Evolutionary conservation across 495 filamentous ascomycete genomes (phyloP), one percentile per base, ranked within the genome.

Genomic region (Penicillium silybi): DNA sequence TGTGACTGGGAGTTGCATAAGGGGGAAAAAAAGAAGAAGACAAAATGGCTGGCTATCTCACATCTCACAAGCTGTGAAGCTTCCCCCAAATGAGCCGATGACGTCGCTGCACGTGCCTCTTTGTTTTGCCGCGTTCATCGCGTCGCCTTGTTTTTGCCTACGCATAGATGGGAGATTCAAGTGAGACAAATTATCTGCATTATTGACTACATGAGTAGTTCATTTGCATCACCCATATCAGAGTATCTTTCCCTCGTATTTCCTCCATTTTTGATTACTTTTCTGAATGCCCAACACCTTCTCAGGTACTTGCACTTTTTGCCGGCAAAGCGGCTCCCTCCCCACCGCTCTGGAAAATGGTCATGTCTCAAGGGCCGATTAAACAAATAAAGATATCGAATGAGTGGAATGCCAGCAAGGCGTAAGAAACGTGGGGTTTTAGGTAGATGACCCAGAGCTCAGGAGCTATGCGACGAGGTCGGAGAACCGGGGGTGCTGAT

Each of bases 101-200:
- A 73, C 70, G 70, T 73, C 70, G 65, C 18, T 38, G 66, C 68
- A 71, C 70, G 70, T 73, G 70, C 53, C 50, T 32, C 37, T 37
- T 46, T 52, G 48, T 37, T 18, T 18, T 18, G 16, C 11, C 29
- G 29, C 9, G 29, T 32, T 10, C 3, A 6, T 17, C 37, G 22
- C 2, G 4, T 39, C 18, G 35, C 35, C 7, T 39, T 39, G 4
- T 17, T 17, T 10, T 18, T 39, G 10, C 29, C 16, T 39, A 39
- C 37, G 32, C 32, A 35, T 23, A 23, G 3, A 23, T 2, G 2
- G 11, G 29, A 32, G 11, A 8, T 32, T 13, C 29, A 13, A 32
- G 13, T 29, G 27, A 8, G 27, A 29, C 27, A 11, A 29, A 13
- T 13, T 32, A 32, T 13, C 11, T 32, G 11, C 26, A 9, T 29